phyloP scores from a whole-genome alignment of 129 eudicot genomes.

The Glebionis coronaria region DNA sequence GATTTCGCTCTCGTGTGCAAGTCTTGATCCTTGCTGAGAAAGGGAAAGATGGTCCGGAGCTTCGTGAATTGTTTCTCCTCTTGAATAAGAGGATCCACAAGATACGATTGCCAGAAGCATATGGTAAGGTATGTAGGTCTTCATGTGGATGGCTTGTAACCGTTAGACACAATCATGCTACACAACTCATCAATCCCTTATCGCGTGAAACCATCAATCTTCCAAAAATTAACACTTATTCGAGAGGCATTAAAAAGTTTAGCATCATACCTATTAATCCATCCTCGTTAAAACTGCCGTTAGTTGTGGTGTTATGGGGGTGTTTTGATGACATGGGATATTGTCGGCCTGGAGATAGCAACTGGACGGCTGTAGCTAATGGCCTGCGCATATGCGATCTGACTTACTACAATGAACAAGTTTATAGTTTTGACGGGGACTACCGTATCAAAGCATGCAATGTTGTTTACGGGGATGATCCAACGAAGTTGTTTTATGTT shows the following conservation, averaged over 20 bases:
- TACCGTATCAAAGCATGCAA: not conserved
- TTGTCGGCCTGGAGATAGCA: not conserved
- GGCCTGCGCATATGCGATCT: not conserved
- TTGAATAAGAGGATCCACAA: not conserved
- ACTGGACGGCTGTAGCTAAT: not conserved
- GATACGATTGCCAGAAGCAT: slow-evolving; percentile 3
- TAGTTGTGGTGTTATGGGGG: not conserved
- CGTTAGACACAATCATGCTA: not conserved
- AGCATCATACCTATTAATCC: not conserved
- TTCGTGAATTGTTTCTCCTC: not conserved
- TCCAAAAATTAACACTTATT: not conserved
- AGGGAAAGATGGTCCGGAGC: not conserved
- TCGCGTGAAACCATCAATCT: not conserved
- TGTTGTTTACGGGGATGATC: not conserved
- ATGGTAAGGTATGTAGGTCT: not conserved
- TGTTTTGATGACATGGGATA: not conserved
- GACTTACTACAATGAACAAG: not conserved
- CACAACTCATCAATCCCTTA: not conserved
- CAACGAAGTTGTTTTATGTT: not conserved
- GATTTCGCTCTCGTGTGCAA: too few species aligned
- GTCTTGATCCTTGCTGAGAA: not conserved
- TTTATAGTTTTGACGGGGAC: not conserved
- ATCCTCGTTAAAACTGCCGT: not conserved
- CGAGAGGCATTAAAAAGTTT: not conserved
- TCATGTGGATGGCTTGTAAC: not conserved